Conservation (phyloP, 306 rosid species). For the Dalbergia cochinchinensis region DNA sequence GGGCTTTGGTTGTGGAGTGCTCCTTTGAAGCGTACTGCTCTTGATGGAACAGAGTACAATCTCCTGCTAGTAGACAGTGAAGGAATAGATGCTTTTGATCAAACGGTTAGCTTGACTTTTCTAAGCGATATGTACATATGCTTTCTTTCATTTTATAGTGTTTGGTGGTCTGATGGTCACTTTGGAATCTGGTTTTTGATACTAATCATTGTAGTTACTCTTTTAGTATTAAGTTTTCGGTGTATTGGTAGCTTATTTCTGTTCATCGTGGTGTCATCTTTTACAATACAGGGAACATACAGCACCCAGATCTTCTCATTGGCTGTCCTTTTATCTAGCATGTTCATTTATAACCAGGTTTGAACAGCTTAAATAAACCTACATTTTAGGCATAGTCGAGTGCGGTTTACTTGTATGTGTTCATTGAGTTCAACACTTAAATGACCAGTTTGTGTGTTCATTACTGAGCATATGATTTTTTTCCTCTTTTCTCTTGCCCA, state of each 20-base stretch:
- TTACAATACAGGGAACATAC: constrained; percentile 76
- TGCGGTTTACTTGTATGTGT: neutral
- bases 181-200: constrained; percentile 10
- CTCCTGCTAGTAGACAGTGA: constrained; percentile 87
- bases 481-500: constrained; percentile 41
- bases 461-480: constrained; percentile 26
- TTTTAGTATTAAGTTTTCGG: neutral
- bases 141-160: constrained; percentile 15
- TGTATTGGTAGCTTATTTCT: neutral
- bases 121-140: neutral
- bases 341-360: constrained; percentile 96
- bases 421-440: neutral
- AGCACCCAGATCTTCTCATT: constrained; percentile 94
- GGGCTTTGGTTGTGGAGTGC: constrained; percentile 97
- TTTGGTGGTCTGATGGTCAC: neutral
- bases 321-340: constrained; percentile 93
- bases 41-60: constrained; percentile 93
- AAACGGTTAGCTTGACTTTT: constrained; percentile 66
- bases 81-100: constrained; percentile 97
- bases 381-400: constrained; percentile 25
- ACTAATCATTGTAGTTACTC: neutral
- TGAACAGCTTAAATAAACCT: constrained; percentile 42
- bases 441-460: constrained; percentile 25
- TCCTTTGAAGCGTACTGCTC: constrained; percentile 87
- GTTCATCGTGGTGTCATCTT: neutral